Evolutionary conservation across 768 basidiomycete species (phyloP).

Genomic region (Termitomyces sp.): DNA sequence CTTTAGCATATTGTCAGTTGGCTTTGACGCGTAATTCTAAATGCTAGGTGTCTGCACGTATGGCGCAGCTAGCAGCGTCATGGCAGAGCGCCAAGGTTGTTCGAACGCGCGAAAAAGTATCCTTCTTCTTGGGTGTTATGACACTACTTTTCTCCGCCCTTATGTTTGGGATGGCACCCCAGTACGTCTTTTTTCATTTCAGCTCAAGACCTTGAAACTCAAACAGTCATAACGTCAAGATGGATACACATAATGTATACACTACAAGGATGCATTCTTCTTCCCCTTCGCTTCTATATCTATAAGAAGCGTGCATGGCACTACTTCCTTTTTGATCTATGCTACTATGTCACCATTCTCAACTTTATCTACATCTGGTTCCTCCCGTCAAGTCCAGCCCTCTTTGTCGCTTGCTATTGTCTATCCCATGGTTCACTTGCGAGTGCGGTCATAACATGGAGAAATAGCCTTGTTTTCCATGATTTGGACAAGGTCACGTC

Average conservation of each 20-base stretch:
- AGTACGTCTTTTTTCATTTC: constrained; percentile 45
- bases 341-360: constrained; percentile 91
- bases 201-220: constrained; percentile 1
- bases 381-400: constrained; percentile 64
- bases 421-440: constrained; percentile 88
- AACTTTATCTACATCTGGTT: constrained; percentile 91
- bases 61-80: constrained; percentile 68
- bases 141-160: constrained; percentile 79
- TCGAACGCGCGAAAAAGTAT: constrained; percentile 75
- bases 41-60: constrained; percentile 67
- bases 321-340: constrained; percentile 90
- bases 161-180: constrained; percentile 80
- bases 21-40: constrained; percentile 4
- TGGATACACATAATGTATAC: constrained; percentile 91
- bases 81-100: constrained; percentile 94
- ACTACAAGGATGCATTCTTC: constrained; percentile 65
- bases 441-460: constrained; percentile 95
- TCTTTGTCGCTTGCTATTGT: constrained; percentile 92
- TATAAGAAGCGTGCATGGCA: constrained; percentile 95
- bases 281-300: constrained; percentile 75
- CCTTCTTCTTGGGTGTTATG: constrained; percentile 95
- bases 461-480: constrained; percentile 97
- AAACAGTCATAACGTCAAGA: constrained; percentile 31
- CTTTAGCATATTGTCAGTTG: neutral
- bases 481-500: constrained; percentile 95